Evolutionary conservation across 495 filamentous ascomycete genomes (phyloP), one percentile per base, ranked within the genome.

Genomic region (Astrothelium subdiscretum): DNA sequence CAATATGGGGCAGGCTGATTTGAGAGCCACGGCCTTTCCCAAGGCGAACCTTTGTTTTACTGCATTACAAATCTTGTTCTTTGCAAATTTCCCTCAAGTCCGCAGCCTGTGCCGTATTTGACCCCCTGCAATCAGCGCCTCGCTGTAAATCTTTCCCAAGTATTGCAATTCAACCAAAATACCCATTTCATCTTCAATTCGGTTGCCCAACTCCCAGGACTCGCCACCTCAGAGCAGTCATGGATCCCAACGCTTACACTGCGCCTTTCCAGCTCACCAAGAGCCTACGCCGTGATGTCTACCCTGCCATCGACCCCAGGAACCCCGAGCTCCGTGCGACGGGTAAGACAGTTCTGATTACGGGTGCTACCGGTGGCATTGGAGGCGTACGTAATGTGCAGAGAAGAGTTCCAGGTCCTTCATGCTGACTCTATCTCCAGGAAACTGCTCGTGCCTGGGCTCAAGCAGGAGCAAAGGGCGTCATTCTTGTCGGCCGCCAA

Each of bases 291-390:
- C 63, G 66, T 22, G 38, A 61, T 26, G 42, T 63, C 13, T 61
- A 60, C 3, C 38, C 52, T 32, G n/a, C 27, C 10, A 51, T 68
- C 13, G 43, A 57, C 38, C 63, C 63, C 18, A 31, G 58, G 60
- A 66, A 40, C 11, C 32, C 31, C 24, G 58, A 62, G 32, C 60
- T 66, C 52, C 58, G 43, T 32, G 40, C 57, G 13, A 31, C 20
- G n/a, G 64, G 66, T 2, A 68, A 68, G 54, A 66, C 66, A 51
- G 58, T 68, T 31, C 58, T 69, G 10, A 67, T 69, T 58, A 67
- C 67, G 3, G 67, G 67, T 29, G 67, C 65, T 31, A 65, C 62
- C 13, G 59, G 58, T 15, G 67, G 67, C 5, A 65, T 69, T 58
- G 67, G 67, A 43, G 65, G 62, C 0, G 66, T 68, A 66, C 40